phyloP scores from a whole-genome alignment of 2,329 filamentous ascomycete species.

The Claviceps sp. region DNA sequence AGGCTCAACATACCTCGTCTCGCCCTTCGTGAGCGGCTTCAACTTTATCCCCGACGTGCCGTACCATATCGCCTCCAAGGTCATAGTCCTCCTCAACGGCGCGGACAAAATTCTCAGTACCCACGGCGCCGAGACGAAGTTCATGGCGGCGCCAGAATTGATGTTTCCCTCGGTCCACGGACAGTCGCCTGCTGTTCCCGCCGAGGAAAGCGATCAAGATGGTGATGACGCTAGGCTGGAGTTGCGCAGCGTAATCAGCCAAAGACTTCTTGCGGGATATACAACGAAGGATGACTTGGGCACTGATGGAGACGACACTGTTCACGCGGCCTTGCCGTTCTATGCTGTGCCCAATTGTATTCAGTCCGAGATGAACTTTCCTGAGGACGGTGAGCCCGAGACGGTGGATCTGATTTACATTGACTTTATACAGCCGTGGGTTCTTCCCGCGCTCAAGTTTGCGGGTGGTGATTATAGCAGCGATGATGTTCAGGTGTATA shows the following conservation, averaged over 20 bases:
- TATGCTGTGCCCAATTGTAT: constrained; percentile 76
- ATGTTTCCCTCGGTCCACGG: constrained; percentile 12
- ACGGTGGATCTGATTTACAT: constrained; percentile 81
- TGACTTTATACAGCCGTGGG: constrained; percentile 77
- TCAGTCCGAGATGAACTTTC: constrained; percentile 53
- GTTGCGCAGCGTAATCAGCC: constrained; percentile 13
- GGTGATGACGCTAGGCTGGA: constrained; percentile 17
- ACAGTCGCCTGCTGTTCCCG: constrained; percentile 2
- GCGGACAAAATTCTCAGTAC: constrained; percentile 34
- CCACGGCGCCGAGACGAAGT: constrained; percentile 25
- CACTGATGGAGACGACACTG: constrained; percentile 75
- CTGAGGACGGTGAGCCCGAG: constrained; percentile 43
- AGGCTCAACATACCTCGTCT: constrained; percentile 75
- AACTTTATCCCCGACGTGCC: constrained; percentile 69
- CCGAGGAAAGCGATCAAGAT: constrained; percentile 5
- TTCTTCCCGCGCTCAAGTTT: constrained; percentile 59
- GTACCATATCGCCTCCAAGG: constrained; percentile 56
- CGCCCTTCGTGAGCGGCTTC: constrained; percentile 74
- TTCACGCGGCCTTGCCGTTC: constrained; percentile 62
- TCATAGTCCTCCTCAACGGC: constrained; percentile 47
- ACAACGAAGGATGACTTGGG: constrained; percentile 80
- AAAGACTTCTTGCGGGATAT: constrained; percentile 52
- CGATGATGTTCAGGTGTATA: constrained; percentile 36
- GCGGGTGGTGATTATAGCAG: constrained; percentile 36
- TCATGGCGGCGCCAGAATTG: constrained; percentile 37